A percentile compares a stretch with the other conserved stretches of the same genome.
These are phyloP conservation scores for Perilla frutescens DNA, from an alignment of 257 asterid species.

Conservation along the genomic window DNA sequence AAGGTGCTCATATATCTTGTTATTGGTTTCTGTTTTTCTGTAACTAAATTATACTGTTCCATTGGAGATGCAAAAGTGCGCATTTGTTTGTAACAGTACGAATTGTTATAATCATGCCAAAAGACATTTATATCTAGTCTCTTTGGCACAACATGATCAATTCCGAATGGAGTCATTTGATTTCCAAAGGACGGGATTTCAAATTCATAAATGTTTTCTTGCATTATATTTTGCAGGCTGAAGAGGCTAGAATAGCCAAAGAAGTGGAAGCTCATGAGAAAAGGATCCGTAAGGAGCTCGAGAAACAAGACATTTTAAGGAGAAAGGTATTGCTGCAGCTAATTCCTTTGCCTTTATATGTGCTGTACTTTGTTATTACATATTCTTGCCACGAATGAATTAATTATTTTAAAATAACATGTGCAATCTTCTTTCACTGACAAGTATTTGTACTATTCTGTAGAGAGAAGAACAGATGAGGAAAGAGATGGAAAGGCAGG, in stretches of 20 bases:
- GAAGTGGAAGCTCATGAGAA: slow-evolving; percentile 91
- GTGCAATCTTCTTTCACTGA: slow-evolving; percentile 11
- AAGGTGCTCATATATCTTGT: slow-evolving; percentile 56
- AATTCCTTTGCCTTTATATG: slow-evolving; percentile 14
- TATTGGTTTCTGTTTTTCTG: background rate
- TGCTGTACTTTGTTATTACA: background rate
- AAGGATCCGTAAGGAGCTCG: slow-evolving; percentile 83
- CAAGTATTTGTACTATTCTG: slow-evolving; percentile 30
- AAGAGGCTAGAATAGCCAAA: slow-evolving; percentile 82
- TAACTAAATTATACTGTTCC: slow-evolving; percentile 12
- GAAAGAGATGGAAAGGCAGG: slow-evolving; percentile 92
- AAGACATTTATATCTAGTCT: background rate
- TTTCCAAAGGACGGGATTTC: slow-evolving; percentile 20
- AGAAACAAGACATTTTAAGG: slow-evolving; percentile 77
- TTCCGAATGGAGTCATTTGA: slow-evolving; percentile 27
- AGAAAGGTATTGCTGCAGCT: slow-evolving; percentile 60
- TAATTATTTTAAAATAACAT: background rate
- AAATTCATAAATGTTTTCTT: slow-evolving; percentile 5
- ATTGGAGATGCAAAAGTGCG: background rate
- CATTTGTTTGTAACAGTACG: background rate
- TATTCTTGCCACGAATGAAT: slow-evolving; percentile 1
- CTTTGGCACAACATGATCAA: background rate
- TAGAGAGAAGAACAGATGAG: slow-evolving; percentile 88
- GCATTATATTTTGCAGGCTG: slow-evolving; percentile 53
- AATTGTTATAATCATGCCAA: slow-evolving; percentile 2